phyloP scores from a whole-genome alignment of 306 rosid genomes.

The Ammopiptanthus mongolicus region DNA sequence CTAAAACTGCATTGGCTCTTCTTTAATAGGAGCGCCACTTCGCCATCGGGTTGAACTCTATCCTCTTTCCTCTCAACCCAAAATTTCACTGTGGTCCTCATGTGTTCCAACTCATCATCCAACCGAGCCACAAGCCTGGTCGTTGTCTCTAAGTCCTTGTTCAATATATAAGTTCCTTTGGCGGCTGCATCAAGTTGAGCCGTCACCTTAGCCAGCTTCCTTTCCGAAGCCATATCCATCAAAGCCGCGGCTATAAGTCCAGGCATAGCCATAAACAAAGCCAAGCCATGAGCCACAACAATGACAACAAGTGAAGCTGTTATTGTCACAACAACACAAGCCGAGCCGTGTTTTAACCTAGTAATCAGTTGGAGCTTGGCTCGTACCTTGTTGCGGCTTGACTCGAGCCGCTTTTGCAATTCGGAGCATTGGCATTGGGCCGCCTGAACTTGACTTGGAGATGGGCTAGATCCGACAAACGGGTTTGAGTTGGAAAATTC shows the following conservation, averaged over 20 bases:
- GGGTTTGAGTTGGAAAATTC: slow-evolving; percentile 35
- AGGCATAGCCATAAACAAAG: slow-evolving; percentile 43
- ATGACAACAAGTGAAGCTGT: slow-evolving; percentile 42
- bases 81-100: slow-evolving; percentile 34
- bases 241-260: slow-evolving; percentile 26
- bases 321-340: slow-evolving; percentile 27
- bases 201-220: slow-evolving; percentile 12
- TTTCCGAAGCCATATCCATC: slow-evolving; percentile 22
- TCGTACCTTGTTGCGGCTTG: slow-evolving; percentile 34
- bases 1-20: slow-evolving; percentile 41
- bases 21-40: slow-evolving; percentile 50
- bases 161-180: slow-evolving; percentile 64
- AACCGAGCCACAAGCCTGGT: slow-evolving; percentile 56
- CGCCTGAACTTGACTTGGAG: neutral
- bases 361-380: slow-evolving; percentile 25
- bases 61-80: slow-evolving; percentile 52
- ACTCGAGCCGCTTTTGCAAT: slow-evolving; percentile 49
- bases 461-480: neutral
- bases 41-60: slow-evolving; percentile 32
- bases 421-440: slow-evolving; percentile 28
- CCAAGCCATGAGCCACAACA: slow-evolving; percentile 50
- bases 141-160: slow-evolving; percentile 60
- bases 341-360: slow-evolving; percentile 32
- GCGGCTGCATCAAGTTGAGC: slow-evolving; percentile 63
- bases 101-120: slow-evolving; percentile 58